Percentiles rank a stretch among this genome's conserved stretches.
These are phyloP conservation scores for Kurtzmaniella quercitrusa DNA, from an alignment of 1,139 yeast species.

Conservation along the genomic window DNA sequence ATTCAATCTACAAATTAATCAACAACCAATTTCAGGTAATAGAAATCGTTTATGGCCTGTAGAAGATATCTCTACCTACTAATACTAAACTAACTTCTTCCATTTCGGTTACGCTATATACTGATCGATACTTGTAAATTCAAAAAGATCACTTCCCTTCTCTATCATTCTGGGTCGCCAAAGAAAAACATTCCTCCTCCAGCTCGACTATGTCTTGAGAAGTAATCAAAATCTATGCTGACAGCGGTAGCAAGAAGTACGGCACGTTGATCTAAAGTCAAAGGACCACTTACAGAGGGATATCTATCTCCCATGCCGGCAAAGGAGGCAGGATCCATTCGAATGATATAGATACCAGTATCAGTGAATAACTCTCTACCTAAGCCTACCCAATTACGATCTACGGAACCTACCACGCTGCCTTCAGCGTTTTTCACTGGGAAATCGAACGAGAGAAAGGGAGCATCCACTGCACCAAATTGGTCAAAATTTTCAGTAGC, in stretches of 20 bases:
- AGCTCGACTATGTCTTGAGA: slow-evolving; percentile 76
- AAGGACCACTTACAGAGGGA: slow-evolving; percentile 38
- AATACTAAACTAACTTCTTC: too few species aligned
- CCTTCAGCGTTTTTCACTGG: slow-evolving; percentile 62
- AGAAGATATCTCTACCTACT: too few species aligned
- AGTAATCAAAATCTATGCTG: slow-evolving; percentile 91
- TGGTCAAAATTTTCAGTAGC: slow-evolving; percentile 51
- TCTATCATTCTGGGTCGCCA: slow-evolving; percentile 28
- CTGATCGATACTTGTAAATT: neutral
- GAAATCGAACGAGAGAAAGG: slow-evolving; percentile 81
- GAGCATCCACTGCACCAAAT: slow-evolving; percentile 84
- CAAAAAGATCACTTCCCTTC: too few species aligned
- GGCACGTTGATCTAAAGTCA: slow-evolving; percentile 81
- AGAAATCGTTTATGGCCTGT: too few species aligned
- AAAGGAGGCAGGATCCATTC: slow-evolving; percentile 74
- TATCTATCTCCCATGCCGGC: slow-evolving; percentile 42
- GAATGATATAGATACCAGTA: slow-evolving; percentile 82
- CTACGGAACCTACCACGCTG: slow-evolving; percentile 67
- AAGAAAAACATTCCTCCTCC: slow-evolving; percentile 37
- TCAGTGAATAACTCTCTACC: slow-evolving; percentile 92
- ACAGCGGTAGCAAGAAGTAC: slow-evolving; percentile 82
- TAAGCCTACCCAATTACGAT: slow-evolving; percentile 91
- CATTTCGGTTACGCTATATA: neutral
- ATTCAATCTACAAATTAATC: too few species aligned
- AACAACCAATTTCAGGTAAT: too few species aligned